Conservation (phyloP, 257 asterid genomes). For the Primulina huaijiensis region DNA sequence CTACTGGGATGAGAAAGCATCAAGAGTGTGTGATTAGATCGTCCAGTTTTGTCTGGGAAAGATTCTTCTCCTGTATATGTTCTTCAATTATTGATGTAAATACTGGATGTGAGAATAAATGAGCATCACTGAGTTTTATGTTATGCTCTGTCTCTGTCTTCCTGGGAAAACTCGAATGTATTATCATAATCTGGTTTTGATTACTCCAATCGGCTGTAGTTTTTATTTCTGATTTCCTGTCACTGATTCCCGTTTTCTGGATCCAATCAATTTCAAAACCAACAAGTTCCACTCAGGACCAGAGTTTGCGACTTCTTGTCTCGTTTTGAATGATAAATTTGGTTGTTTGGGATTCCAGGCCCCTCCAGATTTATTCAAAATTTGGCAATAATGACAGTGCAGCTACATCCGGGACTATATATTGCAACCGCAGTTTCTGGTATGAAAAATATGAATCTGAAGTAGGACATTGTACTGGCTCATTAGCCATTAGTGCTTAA, state of each 20-base stretch:
- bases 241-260: no score
- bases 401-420: background rate
- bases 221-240: background rate
- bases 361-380: background rate
- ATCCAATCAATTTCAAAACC: no score
- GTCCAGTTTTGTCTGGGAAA: conserved; percentile 4
- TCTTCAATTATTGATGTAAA: background rate
- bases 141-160: background rate
- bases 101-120: background rate
- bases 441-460: background rate
- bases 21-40: conserved; percentile 12
- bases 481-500: background rate
- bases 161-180: background rate
- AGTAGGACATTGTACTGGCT: background rate
- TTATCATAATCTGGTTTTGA: background rate
- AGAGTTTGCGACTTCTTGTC: no score
- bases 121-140: background rate
- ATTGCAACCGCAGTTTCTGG: background rate
- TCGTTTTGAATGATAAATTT: no score
- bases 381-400: background rate
- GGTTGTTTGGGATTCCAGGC: background rate
- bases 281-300: no score
- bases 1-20: conserved; percentile 1
- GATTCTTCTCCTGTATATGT: conserved; percentile 18
- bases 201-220: background rate